Evolutionary conservation across 305 asterid species (phyloP).

Genomic region (Solanum chacoense): DNA sequence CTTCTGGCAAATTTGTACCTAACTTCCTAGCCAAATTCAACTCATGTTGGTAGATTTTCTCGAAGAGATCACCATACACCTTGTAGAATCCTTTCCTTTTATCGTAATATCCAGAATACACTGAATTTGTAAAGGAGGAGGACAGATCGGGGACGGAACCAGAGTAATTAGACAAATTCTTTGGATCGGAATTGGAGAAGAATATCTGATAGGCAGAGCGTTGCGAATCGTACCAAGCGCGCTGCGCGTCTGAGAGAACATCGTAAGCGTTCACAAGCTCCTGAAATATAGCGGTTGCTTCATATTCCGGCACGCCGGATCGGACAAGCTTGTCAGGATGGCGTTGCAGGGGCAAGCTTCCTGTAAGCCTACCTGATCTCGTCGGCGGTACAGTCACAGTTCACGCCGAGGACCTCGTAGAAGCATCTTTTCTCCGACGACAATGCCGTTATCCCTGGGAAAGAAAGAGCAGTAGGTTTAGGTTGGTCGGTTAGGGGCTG

Average conservation of each 20-base stretch:
- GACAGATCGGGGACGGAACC: constrained; percentile 54
- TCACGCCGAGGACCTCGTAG: constrained; percentile 72
- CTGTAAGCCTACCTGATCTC: constrained; percentile 78
- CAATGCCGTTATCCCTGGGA: not conserved
- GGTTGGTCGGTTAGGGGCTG: not conserved
- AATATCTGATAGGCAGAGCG: constrained; percentile 51
- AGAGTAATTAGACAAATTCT: constrained; percentile 12
- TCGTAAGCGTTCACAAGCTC: constrained; percentile 92
- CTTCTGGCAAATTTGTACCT: constrained; percentile 50
- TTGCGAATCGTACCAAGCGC: constrained; percentile 89
- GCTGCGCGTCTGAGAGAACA: constrained; percentile 74
- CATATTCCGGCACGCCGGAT: constrained; percentile 72
- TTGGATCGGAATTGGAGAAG: constrained; percentile 28
- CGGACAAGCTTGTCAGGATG: constrained; percentile 87
- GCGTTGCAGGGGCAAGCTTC: constrained; percentile 86
- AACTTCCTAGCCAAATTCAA: constrained; percentile 50
- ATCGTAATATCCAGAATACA: constrained; percentile 61
- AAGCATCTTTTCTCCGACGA: constrained; percentile 74
- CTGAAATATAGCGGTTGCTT: constrained; percentile 82
- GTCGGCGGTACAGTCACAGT: constrained; percentile 57
- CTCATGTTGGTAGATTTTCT: constrained; percentile 53
- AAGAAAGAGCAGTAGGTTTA: not conserved
- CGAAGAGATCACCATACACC: constrained; percentile 67
- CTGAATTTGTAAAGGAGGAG: constrained; percentile 66
- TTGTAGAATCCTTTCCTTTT: constrained; percentile 70